Base-by-base conservation (phyloP, 345 rosid species). In the Triadica sebifera region DNA sequence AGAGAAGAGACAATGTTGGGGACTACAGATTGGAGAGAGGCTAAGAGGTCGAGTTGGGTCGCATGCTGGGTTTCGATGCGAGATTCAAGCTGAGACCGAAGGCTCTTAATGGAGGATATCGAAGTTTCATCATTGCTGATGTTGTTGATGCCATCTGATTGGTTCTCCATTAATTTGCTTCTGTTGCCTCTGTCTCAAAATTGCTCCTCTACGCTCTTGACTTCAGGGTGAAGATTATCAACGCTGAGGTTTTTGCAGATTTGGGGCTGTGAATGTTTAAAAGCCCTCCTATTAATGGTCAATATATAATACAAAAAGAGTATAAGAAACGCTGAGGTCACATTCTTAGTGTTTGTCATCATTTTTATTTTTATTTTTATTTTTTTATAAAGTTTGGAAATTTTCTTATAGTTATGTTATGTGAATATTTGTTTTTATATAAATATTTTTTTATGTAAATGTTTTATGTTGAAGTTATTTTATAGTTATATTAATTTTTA, bases 1-100 rank as follows among this genome's bases (percentile, higher is more conserved):
- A 93, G 84, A 20, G 93, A 85, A 37, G 97, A 84, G 64, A 92
- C 87, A 55, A 93, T 80, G 65, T 89, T 67, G 13, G 99, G 94
- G 71, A 89, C 85, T 65, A 82, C 24, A 71, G 85, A 45, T 75
- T 86, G 96, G 51, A 91, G 92, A 2, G 99, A 88, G 0, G 98
- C 83, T 16, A 93, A 81, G 15, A 93, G 87, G 55, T 87, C 84
- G 12, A 91, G 79, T 46, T 91, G 97, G 75, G 97, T 79, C 10
- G 74, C 71, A 76, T 84, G 93, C 34, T 82, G 89, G 53, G 87
- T 78, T 64, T 80, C 85, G 25, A 91, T 91, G 74, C 98, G 90
- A 73, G 88, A 80, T 76, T 95, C 93, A 15, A 95, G 85, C 76
- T 87, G 86, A 38, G 82, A 74, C 75, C 93, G 87, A 80, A 87